phyloP scores from a whole-genome alignment of 176 grass and related monocot species.

The Alloteropsis semialata region DNA sequence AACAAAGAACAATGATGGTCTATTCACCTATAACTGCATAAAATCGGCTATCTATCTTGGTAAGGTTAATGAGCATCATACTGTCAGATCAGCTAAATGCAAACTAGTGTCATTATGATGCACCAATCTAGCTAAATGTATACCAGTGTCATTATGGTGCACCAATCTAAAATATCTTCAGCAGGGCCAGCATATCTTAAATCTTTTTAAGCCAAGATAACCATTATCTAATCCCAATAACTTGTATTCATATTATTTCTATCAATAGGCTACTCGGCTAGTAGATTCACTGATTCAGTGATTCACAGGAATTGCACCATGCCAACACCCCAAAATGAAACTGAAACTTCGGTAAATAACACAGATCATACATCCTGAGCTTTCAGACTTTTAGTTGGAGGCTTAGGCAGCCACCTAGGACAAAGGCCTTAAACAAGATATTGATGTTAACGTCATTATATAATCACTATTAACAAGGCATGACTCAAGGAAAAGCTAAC shows the following conservation, averaged over 20 bases:
- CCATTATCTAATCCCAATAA: not conserved
- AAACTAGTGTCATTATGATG: not conserved
- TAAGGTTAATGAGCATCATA: too few relatives aligned
- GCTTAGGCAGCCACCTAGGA: not conserved
- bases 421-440: not conserved
- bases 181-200: not conserved
- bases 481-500: not conserved
- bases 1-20: not conserved
- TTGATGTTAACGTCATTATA: not conserved
- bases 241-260: not conserved
- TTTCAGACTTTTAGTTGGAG: not conserved
- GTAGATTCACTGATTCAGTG: too few relatives aligned
- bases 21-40: not conserved
- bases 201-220: not conserved
- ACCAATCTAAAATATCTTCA: conserved; percentile 18
- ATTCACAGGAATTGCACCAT: not conserved
- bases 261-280: not conserved
- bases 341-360: not conserved
- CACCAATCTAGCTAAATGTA: conserved; percentile 2
- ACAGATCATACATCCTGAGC: not conserved
- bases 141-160: not conserved
- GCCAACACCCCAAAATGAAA: not conserved
- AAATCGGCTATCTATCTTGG: not conserved
- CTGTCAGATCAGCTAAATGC: not conserved
- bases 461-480: not conserved